Base-by-base conservation (phyloP, 2,329 filamentous ascomycete genomes). In the Aspergillus clavatus region DNA sequence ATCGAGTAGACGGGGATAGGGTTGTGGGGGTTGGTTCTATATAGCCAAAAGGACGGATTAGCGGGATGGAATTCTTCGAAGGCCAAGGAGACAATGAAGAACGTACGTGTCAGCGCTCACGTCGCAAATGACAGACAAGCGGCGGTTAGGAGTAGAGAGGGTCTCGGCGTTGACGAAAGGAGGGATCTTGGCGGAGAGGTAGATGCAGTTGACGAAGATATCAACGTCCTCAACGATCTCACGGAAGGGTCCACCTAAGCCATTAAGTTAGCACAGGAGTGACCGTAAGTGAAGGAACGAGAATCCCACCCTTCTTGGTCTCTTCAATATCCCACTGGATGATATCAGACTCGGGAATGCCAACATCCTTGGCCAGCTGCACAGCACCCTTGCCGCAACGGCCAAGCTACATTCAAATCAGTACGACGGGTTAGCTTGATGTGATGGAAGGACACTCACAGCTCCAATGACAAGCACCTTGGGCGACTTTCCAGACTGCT, bases 201-300 rank as follows among this genome's bases (percentile, higher is more conserved):
- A 95, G 66, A 95, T 91, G 78, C 86, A 89, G 75, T 93, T 94
- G 67, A 93, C 77, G 64, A 89, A 88, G 62, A 89, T 84, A 59
- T 87, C 83, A 49, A 74, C 58, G 42, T 62, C 58, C 68, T 88
- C 79, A 38, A 83, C 74, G 59, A 94, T 89, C 72, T 93, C 87
- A 51, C 75, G 69, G 70, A 90, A 93, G 7, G 88, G 88, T 1
- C 88, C 88, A 44, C 74, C 64, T 70, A 55, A 36, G 61, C 52
- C 38, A 64, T 62, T 53, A 63, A 54, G 24, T 59, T 40, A 57
- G 43, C 29, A 11, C 12, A 14, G 38, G 39, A 22, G 16, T 12
- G 6, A 26, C 16, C 11, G 18, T 36, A 22, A 21, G 8, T 14
- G 7, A 40, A 23, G n/a, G 19, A 12, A 19, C 8, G 16, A 5